Evolutionary conservation across 495 filamentous ascomycete species (phyloP).

Genomic region (Tuber melanosporum): DNA sequence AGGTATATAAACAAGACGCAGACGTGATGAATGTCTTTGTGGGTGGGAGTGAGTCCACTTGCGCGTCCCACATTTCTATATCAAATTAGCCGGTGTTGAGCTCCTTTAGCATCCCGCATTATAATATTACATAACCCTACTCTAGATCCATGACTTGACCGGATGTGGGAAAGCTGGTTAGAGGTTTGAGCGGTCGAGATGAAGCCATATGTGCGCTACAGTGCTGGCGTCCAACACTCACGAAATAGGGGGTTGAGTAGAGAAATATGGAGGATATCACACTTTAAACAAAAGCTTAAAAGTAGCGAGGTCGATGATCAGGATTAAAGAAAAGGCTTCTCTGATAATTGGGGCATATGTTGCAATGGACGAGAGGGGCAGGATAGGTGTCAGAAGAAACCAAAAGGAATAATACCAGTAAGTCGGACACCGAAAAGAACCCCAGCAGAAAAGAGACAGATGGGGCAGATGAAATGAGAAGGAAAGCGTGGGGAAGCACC

Average conservation of each 20-base stretch:
- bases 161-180: neutral
- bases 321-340: neutral
- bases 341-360: neutral
- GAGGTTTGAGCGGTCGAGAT: too few species aligned
- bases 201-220: too few species aligned
- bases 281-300: too few species aligned
- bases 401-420: neutral
- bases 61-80: neutral
- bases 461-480: neutral
- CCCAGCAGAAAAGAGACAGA: neutral
- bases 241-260: too few species aligned
- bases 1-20: neutral
- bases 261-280: too few species aligned
- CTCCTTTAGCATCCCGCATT: neutral
- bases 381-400: too few species aligned
- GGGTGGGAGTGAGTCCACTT: neutral
- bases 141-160: neutral
- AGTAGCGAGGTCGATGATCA: too few species aligned
- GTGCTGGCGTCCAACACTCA: too few species aligned
- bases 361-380: neutral
- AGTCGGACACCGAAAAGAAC: neutral
- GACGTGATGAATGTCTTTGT: neutral
- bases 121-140: neutral
- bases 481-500: neutral
- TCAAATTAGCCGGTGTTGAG: neutral